Evolutionary conservation across 1,284 basidiomycete species (phyloP), one percentile per base, ranked within the genome.

Genomic region (Chiua sp.): DNA sequence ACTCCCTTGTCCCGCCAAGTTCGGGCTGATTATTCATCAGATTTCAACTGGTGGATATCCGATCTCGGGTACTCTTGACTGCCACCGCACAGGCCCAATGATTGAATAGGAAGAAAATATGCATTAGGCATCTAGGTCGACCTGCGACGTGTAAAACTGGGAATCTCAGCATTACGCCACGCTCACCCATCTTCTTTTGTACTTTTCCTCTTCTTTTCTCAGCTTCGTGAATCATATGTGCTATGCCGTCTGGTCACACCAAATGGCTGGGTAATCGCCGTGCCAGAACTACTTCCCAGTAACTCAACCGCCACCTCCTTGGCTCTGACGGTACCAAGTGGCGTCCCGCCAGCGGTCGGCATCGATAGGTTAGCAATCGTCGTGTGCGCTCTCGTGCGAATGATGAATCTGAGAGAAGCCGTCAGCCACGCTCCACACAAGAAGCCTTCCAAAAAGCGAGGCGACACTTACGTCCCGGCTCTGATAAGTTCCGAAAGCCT

Each of bases 401-500:
- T 59, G 15, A 75, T 57, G 20, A 56, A 62, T 32, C 74, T 72
- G 28, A 32, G 7, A 39, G 13, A 53, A 22, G 22, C 7, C 33
- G 48, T 69, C 52, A 69, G 52, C 37, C 12, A 58, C 22, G 20
- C 22, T 44, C 46, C 18, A 46, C 20, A 18, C 35, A 33, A 33
- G 57, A 70, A 66, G 44, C 44, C 39, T 2, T 15, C 20, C 26
- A 11, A 33, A 22, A 44, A 33, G 35, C 52, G 32, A 39, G n/a
- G 44, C 53, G 47, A 61, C 57, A 73, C 79, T 60, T 68, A 80
- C 72, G 81, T 83, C 64, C 82, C 82, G 47, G 69, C 70, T 51
- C 71, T 75, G 53, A 84, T 78, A 39, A 84, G 70, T 52, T 83
- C 81, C 47, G 65, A 74, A 52, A 84, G 67, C 56, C 77, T 68